Conservation (phyloP, 208 protist genomes). For the Balamuthia mandrillaris region DNA sequence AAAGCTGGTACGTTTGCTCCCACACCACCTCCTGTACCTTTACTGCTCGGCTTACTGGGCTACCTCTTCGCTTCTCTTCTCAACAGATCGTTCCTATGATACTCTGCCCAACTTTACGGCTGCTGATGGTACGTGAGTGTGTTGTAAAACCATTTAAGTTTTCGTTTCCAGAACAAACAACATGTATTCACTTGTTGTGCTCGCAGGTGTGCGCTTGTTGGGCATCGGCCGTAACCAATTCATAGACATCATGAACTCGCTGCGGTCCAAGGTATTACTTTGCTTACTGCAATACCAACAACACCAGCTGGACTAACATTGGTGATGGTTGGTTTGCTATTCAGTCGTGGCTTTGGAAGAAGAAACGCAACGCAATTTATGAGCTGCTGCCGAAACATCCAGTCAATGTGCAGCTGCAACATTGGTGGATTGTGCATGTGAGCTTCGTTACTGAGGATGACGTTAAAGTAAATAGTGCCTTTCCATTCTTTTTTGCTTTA, state of each 20-base stretch:
- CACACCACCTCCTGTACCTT: background rate
- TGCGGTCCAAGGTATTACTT: slow-evolving; percentile 78
- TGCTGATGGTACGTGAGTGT: slow-evolving; percentile 74
- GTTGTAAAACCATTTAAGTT: background rate
- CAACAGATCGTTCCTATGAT: slow-evolving; percentile 82
- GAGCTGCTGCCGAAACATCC: slow-evolving; percentile 60
- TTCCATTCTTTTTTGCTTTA: background rate
- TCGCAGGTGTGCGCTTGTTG: slow-evolving; percentile 79
- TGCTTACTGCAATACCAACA: slow-evolving; percentile 10
- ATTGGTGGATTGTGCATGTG: slow-evolving; percentile 72
- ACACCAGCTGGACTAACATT: background rate
- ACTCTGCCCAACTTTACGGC: slow-evolving; percentile 95
- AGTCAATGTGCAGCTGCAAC: slow-evolving; percentile 58
- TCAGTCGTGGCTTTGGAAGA: slow-evolving; percentile 56
- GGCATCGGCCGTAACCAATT: slow-evolving; percentile 95
- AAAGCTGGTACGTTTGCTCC: slow-evolving; percentile 45
- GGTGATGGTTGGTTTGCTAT: background rate
- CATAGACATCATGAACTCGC: slow-evolving; percentile 92
- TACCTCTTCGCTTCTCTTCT: background rate
- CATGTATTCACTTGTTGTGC: background rate
- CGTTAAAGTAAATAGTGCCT: background rate
- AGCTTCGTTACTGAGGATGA: slow-evolving; percentile 60
- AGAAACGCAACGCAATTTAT: slow-evolving; percentile 54
- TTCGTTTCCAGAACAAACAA: background rate
- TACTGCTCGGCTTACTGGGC: background rate